Evolutionary conservation across 768 basidiomycete species (phyloP).

Genomic region (Psilocybe azurescens): DNA sequence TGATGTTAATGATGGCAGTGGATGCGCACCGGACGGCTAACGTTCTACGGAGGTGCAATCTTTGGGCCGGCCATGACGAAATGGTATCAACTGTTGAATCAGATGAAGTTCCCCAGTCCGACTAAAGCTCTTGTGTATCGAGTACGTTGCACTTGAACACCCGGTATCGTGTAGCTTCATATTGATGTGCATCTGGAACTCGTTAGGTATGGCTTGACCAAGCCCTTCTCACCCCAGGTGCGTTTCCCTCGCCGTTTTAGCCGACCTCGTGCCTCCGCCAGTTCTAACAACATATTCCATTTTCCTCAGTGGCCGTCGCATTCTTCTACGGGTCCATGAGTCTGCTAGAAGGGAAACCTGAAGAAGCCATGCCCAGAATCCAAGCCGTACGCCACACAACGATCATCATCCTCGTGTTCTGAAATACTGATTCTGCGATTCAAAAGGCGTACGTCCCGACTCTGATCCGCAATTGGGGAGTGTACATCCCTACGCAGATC

Average conservation of each 20-base stretch:
- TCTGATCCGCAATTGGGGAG: conserved; percentile 77
- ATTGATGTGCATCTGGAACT: not conserved
- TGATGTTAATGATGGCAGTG: not conserved
- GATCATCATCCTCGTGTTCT: not conserved
- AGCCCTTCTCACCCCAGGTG: conserved; percentile 73
- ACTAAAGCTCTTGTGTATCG: conserved; percentile 64
- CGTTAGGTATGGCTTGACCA: conserved; percentile 83
- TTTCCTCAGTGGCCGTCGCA: conserved; percentile 43
- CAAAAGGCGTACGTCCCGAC: conserved; percentile 73
- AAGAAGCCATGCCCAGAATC: conserved; percentile 52
- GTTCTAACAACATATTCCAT: not conserved
- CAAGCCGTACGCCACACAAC: conserved; percentile 41
- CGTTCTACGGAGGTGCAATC: conserved; percentile 77
- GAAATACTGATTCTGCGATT: not conserved
- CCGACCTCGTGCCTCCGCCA: too few species aligned
- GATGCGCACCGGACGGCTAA: conserved; percentile 60
- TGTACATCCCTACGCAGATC: conserved; percentile 78
- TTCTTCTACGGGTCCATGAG: conserved; percentile 78
- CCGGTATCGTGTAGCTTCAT: not conserved
- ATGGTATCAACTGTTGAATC: conserved; percentile 79
- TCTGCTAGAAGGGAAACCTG: conserved; percentile 74
- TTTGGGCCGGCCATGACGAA: conserved; percentile 85
- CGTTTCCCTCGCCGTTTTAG: conserved; percentile 14
- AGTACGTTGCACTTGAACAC: conserved; percentile 41
- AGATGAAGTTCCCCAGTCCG: conserved; percentile 69